Evolutionary conservation across 805 yeast species (phyloP).

Genomic region (Lipomyces anomalus): DNA sequence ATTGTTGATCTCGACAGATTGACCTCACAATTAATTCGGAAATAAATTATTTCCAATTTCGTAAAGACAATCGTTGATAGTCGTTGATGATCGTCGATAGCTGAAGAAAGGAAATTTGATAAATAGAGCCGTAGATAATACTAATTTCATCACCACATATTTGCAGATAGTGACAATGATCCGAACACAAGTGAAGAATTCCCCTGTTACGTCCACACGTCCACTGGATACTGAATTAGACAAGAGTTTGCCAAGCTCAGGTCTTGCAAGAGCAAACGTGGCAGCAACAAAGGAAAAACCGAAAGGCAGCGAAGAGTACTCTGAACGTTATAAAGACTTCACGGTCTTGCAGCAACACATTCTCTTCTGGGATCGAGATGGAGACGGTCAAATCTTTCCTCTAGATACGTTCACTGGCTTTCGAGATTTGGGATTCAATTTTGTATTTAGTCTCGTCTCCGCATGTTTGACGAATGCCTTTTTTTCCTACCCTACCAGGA

Average conservation of each 20-base stretch:
- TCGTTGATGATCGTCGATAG: no score
- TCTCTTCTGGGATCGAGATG: conserved; percentile 4
- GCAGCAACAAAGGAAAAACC: not conserved
- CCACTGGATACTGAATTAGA: not conserved
- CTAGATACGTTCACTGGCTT: not conserved
- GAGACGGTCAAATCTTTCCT: not conserved
- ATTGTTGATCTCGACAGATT: no score
- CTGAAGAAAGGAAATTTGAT: no score
- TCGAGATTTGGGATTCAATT: conserved; percentile 2
- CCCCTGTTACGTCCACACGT: not conserved
- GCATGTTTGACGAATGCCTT: not conserved
- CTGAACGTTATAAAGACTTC: not conserved
- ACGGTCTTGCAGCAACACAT: conserved; percentile 2
- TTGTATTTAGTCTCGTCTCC: not conserved
- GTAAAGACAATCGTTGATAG: no score
- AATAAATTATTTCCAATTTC: no score
- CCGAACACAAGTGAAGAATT: no score
- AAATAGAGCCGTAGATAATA: no score
- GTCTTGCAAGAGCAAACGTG: not conserved
- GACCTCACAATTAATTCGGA: no score
- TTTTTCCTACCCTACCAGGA: conserved; percentile 3
- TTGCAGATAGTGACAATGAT: no score
- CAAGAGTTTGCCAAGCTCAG: not conserved
- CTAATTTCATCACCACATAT: no score
- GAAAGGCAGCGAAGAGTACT: not conserved